phyloP scores from a whole-genome alignment of 441 rosid species.

The Erodium trifolium region DNA sequence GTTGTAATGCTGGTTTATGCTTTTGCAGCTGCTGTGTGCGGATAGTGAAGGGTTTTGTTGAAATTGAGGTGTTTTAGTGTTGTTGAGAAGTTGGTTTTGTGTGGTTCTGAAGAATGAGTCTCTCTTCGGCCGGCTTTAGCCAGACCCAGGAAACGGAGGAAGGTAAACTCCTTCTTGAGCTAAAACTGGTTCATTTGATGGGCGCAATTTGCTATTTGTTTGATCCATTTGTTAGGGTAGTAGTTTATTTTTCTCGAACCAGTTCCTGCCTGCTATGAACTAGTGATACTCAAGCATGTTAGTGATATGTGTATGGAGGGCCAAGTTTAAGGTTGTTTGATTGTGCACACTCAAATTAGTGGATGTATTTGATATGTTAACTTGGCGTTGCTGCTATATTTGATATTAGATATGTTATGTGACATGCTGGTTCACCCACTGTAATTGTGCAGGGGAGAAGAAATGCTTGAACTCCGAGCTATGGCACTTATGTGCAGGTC shows the following conservation, averaged over 20 bases:
- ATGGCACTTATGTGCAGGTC: no score
- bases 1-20: background rate
- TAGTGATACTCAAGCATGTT: background rate
- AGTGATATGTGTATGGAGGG: constrained; percentile 1
- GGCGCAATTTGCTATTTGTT: constrained; percentile 4
- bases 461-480: no score
- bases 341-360: background rate
- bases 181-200: constrained; percentile 11
- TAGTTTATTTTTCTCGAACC: background rate
- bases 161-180: constrained; percentile 37
- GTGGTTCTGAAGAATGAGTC: constrained; percentile 49
- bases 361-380: background rate
- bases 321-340: background rate
- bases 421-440: no score
- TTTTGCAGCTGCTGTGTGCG: background rate
- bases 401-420: no score
- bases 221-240: background rate
- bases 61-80: constrained; percentile 7
- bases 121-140: constrained; percentile 68
- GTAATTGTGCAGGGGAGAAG: no score
- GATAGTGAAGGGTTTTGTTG: background rate
- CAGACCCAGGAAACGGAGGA: constrained; percentile 64
- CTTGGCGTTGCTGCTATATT: background rate
- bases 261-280: background rate
- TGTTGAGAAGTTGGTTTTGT: background rate